These are phyloP conservation scores for Paecilomyces sp. DNA, from an alignment of 2,329 filamentous ascomycete genomes.

Conservation along the genomic window DNA sequence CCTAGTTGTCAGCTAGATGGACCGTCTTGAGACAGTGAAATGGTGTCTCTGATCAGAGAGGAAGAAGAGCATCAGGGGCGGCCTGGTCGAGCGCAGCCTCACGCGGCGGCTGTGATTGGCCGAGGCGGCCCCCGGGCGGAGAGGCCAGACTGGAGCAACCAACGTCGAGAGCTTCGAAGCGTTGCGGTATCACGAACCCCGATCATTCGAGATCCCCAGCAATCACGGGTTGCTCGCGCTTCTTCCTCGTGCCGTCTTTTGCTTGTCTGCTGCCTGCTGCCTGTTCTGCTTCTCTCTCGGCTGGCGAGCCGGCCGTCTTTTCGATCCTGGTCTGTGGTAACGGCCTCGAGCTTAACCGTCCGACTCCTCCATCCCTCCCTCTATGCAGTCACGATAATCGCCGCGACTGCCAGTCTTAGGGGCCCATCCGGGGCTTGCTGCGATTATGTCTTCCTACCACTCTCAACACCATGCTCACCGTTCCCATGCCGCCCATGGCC, in stretches of 20 bases:
- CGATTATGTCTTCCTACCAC: slow-evolving; percentile 26
- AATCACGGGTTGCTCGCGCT: not conserved
- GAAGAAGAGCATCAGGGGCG: not conserved
- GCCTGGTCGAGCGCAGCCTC: not conserved
- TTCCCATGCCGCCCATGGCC: slow-evolving; percentile 18
- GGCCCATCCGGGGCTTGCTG: slow-evolving; percentile 19
- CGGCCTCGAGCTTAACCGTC: not conserved
- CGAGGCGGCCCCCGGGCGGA: not conserved
- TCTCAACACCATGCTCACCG: slow-evolving; percentile 20
- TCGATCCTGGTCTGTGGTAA: not conserved
- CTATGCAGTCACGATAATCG: slow-evolving; percentile 18
- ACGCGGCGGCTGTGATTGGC: not conserved
- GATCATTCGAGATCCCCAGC: slow-evolving; percentile 2
- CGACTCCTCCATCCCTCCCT: slow-evolving; percentile 4
- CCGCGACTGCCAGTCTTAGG: slow-evolving; percentile 6
- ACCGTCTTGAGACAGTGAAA: not conserved
- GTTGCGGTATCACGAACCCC: slow-evolving; percentile 3
- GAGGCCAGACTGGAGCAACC: not conserved
- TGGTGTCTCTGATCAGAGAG: not conserved
- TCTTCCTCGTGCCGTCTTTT: not conserved
- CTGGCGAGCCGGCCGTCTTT: not conserved
- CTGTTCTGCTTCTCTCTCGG: not conserved
- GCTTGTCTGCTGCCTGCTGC: slow-evolving; percentile 1
- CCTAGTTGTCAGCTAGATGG: not conserved
- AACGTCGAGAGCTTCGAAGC: not conserved